Evolutionary conservation across 768 basidiomycete species (phyloP), one percentile per base, ranked within the genome.

Genomic region (Fomitopsis serialis): DNA sequence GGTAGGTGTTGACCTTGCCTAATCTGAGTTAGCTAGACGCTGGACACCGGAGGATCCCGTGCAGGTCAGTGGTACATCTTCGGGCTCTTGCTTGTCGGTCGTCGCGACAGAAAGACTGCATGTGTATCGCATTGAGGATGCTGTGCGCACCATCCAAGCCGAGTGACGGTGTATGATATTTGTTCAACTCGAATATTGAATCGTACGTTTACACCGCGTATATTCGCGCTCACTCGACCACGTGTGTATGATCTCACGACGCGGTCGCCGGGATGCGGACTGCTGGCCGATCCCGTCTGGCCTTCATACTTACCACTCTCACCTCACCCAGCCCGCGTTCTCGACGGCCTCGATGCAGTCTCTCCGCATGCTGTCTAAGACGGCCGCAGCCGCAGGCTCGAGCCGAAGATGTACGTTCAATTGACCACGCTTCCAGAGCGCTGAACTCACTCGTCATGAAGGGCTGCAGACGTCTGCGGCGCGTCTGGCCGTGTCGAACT

Each of bases 401-500:
- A 53, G 50, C 42, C 55, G 55, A 36, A 54, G 58, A 57, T 61
- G 63, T 61, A 25, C 45, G 63, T 55, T 23, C 5, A 32, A 15
- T 40, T 7, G 27, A 43, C 32, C 2, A 17, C 11, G 5, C 24
- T 35, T 35, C 42, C 22, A 4, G 27, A 11, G 24, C 42, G n/a
- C 32, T 37, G 25, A 22, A 21, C 17, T 21, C 13, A 6, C n/a
- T 47, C 45, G 37, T 17, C 34, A 42, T 49, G 34, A 60, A 86
- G 83, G 74, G 53, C 63, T 90, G 48, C 87, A 85, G 66, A 70
- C 75, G 35, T 74, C 80, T 43, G 61, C 70, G 48, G 62, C 67
- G 43, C 77, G 80, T 42, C 69, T 69, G 58, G 91, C 86, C 29
- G 77, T 91, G 48, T 84, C 89, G 45, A 79, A 84, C 57, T 80